Conservation (phyloP, 2,329 filamentous ascomycete species). For the Trichoderma atrobrunneum region DNA sequence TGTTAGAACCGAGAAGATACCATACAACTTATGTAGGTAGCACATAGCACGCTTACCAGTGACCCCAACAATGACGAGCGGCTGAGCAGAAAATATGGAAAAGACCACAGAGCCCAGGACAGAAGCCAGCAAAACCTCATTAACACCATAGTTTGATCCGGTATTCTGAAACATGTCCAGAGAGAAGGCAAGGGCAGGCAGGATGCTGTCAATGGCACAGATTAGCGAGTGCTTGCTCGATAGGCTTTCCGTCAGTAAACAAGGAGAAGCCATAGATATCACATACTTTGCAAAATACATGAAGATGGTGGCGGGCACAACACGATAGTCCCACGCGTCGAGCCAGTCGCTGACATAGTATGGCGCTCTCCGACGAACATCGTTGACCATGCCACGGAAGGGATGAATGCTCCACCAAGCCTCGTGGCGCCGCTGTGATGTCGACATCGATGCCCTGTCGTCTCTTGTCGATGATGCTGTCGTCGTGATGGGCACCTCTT, state of each 20-base stretch:
- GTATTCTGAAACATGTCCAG: constrained; percentile 93
- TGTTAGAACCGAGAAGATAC: not conserved
- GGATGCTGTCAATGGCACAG: constrained; percentile 55
- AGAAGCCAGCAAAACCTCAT: constrained; percentile 84
- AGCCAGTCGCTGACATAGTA: constrained; percentile 80
- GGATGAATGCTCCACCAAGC: constrained; percentile 72
- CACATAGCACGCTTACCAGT: constrained; percentile 51
- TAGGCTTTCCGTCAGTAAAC: not conserved
- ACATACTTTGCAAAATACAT: constrained; percentile 92
- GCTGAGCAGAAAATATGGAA: constrained; percentile 74
- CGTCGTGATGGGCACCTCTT: not conserved
- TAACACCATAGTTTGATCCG: constrained; percentile 79
- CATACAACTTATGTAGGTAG: no score
- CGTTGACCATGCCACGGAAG: constrained; percentile 77
- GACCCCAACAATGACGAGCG: constrained; percentile 85
- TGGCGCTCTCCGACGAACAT: constrained; percentile 69
- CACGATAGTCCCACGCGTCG: constrained; percentile 88
- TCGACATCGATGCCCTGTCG: not conserved
- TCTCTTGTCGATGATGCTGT: not conserved
- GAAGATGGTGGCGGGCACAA: constrained; percentile 82
- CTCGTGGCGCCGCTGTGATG: constrained; percentile 13
- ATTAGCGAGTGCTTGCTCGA: not conserved
- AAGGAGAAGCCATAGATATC: not conserved
- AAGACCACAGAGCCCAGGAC: constrained; percentile 83
- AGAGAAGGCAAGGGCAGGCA: constrained; percentile 84